Evolutionary conservation across 805 yeast genomes (phyloP), one percentile per base, ranked within the genome.

Genomic region (Monosporozyma servazzii): DNA sequence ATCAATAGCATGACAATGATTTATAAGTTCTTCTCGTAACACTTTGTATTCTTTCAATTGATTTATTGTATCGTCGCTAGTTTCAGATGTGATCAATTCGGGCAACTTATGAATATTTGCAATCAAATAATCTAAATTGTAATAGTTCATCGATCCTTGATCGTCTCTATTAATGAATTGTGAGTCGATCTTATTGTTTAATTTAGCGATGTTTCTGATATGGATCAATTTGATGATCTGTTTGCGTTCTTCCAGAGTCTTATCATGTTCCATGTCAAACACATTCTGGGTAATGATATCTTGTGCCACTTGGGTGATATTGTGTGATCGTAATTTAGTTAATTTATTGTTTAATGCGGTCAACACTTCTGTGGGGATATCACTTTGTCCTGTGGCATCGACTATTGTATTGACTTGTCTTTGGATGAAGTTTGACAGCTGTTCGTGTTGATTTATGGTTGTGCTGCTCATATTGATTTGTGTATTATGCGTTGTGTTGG

Each of bases 21-120:
- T 30, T 6, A 54, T 49, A 20, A 65, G 40, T 13, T 56, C 54
- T 10, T 41, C 50, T 46, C 64, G 53, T n/a, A 66, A 52, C 23
- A 51, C 50, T 20, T 57, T 55, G 49, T 66, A 66, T 48, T 64
- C 67, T 8, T 51, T 49, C n/a, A 65, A 50, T 6, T 54, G 48
- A 48, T 47, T 10, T 58, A 57, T 13, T 48, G 52, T 7, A 6
- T 45, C 51, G 13, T 49, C 55, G 10, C 39, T 43, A 7, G 27
- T 33, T 7, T 30, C n/a, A 11, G 20, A 42, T 10, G 47, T 25
- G 5, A 52, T 31, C 48, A 66, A 54, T 31, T 53, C 52, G n/a
- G 70, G 70, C 33, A 66, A 54, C 11, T 56, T 54, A 21, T 45
- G 31, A 3, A 64, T 53, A 48, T 64, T 65, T 2, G 51, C 50